Percentiles rank a stretch among this genome's conserved stretches.
phyloP scores from a whole-genome alignment of 2,329 filamentous ascomycete species.

The Apiospora sp. region DNA sequence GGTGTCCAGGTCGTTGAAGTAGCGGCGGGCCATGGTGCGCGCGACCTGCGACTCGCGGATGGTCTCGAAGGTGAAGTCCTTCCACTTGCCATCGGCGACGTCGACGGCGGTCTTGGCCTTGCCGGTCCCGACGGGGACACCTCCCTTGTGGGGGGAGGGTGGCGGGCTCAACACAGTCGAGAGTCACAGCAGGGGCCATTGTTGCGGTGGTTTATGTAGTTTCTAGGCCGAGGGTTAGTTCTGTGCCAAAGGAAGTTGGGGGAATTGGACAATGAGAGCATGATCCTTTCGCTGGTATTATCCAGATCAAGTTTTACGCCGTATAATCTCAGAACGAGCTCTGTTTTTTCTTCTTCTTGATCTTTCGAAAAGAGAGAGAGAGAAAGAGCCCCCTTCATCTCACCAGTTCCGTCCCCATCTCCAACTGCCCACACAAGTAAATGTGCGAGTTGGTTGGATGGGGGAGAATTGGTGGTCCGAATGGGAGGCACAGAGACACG shows the following conservation, averaged over 20 bases:
- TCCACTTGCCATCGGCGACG: conserved; percentile 79
- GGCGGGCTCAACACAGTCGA: conserved; percentile 63
- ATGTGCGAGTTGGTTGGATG: conserved; percentile 10
- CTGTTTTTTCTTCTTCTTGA: conserved; percentile 29
- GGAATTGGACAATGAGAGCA: conserved; percentile 66
- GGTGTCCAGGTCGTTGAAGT: conserved; percentile 87
- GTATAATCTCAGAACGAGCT: conserved; percentile 81
- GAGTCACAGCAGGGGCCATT: conserved; percentile 83
- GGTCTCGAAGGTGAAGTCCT: conserved; percentile 80
- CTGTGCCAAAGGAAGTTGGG: conserved; percentile 40
- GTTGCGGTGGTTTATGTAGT: conserved; percentile 47
- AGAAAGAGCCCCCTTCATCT: conserved; percentile 22
- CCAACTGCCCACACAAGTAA: background rate
- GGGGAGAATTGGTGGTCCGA: conserved; percentile 1
- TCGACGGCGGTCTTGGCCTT: conserved; percentile 59
- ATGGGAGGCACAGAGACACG: conserved; percentile 38
- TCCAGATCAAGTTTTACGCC: conserved; percentile 95
- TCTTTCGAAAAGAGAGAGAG: conserved; percentile 15
- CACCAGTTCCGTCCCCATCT: background rate
- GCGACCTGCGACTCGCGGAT: conserved; percentile 94
- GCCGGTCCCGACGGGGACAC: conserved; percentile 50
- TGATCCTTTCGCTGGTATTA: conserved; percentile 99
- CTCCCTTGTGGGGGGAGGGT: conserved; percentile 58
- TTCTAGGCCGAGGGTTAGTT: conserved; percentile 45
- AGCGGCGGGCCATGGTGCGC: conserved; percentile 91